Evolutionary conservation across 2,329 filamentous ascomycete genomes (phyloP).

Genomic region (Lomentospora prolificans): DNA sequence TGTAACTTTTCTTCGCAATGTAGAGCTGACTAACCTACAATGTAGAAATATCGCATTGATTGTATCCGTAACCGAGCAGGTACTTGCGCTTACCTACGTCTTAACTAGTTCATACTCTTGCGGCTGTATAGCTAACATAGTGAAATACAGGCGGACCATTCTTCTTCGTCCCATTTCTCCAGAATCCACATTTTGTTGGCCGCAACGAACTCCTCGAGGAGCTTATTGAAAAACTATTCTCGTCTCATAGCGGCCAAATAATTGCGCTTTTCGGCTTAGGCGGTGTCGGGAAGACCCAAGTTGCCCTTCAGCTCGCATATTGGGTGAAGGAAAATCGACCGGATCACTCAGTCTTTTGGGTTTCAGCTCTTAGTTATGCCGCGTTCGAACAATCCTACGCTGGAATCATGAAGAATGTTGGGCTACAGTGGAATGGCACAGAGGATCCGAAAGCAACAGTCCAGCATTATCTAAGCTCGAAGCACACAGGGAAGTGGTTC

Average conservation of each 20-base stretch:
- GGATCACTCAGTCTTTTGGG: conserved; percentile 1
- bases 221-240: background rate
- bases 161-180: background rate
- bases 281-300: conserved; percentile 6
- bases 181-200: background rate
- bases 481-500: conserved; percentile 15
- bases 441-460: conserved; percentile 9
- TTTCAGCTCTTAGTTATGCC: background rate
- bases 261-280: conserved; percentile 1
- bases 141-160: background rate
- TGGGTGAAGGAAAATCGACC: background rate
- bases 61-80: background rate
- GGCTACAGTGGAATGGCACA: background rate
- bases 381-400: background rate
- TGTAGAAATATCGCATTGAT: background rate
- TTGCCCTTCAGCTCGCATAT: background rate
- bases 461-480: conserved; percentile 12
- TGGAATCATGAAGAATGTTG: background rate
- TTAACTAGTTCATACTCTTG: background rate
- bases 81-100: background rate
- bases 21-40: background rate
- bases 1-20: background rate
- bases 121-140: background rate
- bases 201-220: background rate
- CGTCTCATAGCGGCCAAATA: background rate